These are phyloP conservation scores for Gastrodia elata DNA, from an alignment of 106 monocot genomes.

Conservation along the genomic window DNA sequence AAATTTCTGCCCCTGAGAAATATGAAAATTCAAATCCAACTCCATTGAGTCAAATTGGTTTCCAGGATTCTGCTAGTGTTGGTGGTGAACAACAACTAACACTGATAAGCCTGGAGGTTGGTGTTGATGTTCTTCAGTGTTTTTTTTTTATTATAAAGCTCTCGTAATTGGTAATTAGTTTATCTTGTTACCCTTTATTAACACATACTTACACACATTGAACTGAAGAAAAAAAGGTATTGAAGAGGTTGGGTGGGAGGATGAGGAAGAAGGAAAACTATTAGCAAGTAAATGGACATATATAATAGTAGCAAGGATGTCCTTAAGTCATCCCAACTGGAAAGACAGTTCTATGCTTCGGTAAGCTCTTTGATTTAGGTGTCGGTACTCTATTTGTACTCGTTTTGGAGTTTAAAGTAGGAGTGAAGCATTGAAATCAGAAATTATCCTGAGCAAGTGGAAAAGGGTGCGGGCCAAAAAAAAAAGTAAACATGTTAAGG, in stretches of 20 bases:
- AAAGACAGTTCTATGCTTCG: neutral
- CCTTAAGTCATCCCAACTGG: neutral
- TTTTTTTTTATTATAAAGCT: neutral
- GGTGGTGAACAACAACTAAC: constrained; percentile 82
- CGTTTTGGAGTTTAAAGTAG: too few relatives aligned
- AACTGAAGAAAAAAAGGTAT: neutral
- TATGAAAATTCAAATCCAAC: constrained; percentile 54
- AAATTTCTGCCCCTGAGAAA: constrained; percentile 59
- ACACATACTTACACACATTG: neutral
- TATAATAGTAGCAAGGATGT: neutral
- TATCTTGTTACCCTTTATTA: neutral
- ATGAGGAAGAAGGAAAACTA: neutral
- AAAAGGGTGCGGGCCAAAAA: neutral
- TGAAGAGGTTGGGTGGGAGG: neutral
- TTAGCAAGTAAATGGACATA: neutral
- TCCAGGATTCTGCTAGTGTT: constrained; percentile 69
- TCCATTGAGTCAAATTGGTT: constrained; percentile 93
- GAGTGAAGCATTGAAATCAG: neutral
- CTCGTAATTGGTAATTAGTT: neutral
- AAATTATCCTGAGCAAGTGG: neutral
- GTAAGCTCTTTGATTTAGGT: constrained; percentile 1
- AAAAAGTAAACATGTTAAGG: too few relatives aligned
- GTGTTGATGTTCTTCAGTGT: neutral
- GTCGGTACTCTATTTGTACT: neutral
- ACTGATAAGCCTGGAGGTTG: constrained; percentile 80